These are phyloP conservation scores for Plantago lanceolata DNA, from an alignment of 305 asterid species.

Conservation along the genomic window DNA sequence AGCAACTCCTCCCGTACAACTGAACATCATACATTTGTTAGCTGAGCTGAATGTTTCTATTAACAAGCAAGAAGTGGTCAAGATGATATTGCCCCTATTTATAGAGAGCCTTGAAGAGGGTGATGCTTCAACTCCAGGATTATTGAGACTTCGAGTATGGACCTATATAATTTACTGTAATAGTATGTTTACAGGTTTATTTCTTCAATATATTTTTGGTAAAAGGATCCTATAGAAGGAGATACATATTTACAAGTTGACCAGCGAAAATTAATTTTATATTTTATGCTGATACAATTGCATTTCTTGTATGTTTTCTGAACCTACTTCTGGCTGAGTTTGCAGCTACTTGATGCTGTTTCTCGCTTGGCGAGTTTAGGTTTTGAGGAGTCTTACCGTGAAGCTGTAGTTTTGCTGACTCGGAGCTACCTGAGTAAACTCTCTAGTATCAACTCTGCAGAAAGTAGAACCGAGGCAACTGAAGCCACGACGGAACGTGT, in stretches of 20 bases:
- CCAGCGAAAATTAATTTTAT: conserved; percentile 1
- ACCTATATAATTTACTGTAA: conserved; percentile 23
- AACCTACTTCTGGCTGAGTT: conserved; percentile 56
- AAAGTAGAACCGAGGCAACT: conserved; percentile 72
- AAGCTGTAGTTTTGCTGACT: conserved; percentile 87
- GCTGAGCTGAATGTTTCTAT: conserved; percentile 75
- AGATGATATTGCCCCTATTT: conserved; percentile 84
- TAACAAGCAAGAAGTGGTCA: conserved; percentile 88
- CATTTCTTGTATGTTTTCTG: conserved; percentile 36
- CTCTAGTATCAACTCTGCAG: conserved; percentile 78
- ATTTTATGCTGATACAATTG: conserved; percentile 16
- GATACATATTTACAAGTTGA: not conserved
- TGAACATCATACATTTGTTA: conserved; percentile 77
- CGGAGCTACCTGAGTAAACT: conserved; percentile 92
- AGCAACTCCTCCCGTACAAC: conserved; percentile 71
- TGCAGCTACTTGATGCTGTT: conserved; percentile 99
- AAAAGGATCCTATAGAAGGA: conserved; percentile 19
- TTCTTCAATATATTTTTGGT: conserved; percentile 20
- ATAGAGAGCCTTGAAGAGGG: conserved; percentile 99
- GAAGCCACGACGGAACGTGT: conserved; percentile 96
- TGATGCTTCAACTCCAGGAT: conserved; percentile 85
- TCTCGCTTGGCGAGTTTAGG: conserved; percentile 99
- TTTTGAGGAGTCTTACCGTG: conserved; percentile 95
- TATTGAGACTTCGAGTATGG: conserved; percentile 87
- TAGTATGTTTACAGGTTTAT: conserved; percentile 22